These are phyloP conservation scores for Calonectria pseudoreteaudii DNA, from an alignment of 2,329 filamentous ascomycete species.

Conservation along the genomic window DNA sequence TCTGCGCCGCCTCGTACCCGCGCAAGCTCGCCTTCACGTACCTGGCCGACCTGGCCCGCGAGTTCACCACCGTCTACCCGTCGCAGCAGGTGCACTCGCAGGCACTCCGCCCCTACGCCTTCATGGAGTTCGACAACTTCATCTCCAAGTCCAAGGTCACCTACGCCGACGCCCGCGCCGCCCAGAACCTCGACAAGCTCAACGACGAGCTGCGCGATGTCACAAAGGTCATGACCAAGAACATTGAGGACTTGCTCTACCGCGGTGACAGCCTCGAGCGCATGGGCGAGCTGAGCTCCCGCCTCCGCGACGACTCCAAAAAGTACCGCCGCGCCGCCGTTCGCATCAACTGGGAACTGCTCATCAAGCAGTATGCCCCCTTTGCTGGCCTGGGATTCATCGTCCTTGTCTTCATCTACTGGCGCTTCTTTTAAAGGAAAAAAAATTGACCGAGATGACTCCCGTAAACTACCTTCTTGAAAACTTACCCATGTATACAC, in stretches of 20 bases:
- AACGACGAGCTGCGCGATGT: slow-evolving; percentile 98
- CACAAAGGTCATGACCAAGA: slow-evolving; percentile 99
- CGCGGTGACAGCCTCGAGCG: slow-evolving; percentile 93
- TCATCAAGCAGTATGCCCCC: slow-evolving; percentile 96
- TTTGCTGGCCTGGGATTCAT: slow-evolving; percentile 85
- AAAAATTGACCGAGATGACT: not conserved
- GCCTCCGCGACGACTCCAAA: slow-evolving; percentile 90
- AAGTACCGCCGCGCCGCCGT: slow-evolving; percentile 95
- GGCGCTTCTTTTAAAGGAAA: slow-evolving; percentile 83
- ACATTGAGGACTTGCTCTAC: slow-evolving; percentile 97
- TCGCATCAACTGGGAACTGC: slow-evolving; percentile 96
- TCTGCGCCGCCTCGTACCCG: slow-evolving; percentile 93
- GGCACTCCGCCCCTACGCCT: slow-evolving; percentile 88
- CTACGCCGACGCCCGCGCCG: slow-evolving; percentile 91
- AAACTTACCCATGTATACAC: slow-evolving; percentile 20
- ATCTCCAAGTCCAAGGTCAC: slow-evolving; percentile 93
- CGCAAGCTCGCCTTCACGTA: slow-evolving; percentile 99
- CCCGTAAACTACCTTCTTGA: slow-evolving; percentile 18
- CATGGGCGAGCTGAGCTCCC: slow-evolving; percentile 94
- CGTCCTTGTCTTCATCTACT: slow-evolving; percentile 88
- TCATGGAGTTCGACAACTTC: slow-evolving; percentile 98
- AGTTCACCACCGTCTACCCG: slow-evolving; percentile 91
- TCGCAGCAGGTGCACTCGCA: slow-evolving; percentile 78
- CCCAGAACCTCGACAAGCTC: slow-evolving; percentile 92
- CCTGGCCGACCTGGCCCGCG: slow-evolving; percentile 88